Base-by-base conservation (phyloP, 208 protist species). In the Wallacemonas sp. region DNA sequence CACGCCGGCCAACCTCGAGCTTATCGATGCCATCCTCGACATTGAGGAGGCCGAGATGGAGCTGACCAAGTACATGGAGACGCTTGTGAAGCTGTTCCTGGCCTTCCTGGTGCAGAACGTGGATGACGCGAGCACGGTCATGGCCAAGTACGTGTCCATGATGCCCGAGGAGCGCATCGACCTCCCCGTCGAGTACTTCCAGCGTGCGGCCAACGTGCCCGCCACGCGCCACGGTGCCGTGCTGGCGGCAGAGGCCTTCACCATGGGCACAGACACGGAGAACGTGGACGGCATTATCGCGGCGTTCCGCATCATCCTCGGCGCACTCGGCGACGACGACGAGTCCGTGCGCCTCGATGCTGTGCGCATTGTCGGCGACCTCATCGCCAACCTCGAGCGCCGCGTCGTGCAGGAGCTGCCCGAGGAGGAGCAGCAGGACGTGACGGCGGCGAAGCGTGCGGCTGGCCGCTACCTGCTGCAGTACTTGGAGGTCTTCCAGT, bases 391-490 rank as follows among this genome's bases (percentile, higher is more conserved):
- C 10, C 66, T 97, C 12, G 88, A 97, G 73, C 81, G 83, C 52
- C 18, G 36, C 26, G 74, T 92, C 41, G 72, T 87, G 25, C 78
- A 74, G 22, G 74, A 73, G 33, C 77, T 97, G 2, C 74, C 81
- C 25, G 82, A 87, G 57, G 88, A 92, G 66, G 86, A 91, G 66
- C 78, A 80, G 45, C 61, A 85, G 38, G 91, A 97, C 68, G 57
- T 90, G 32, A 94, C 89, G 26, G 81, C 72, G 3, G 83, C 78
- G 70, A 94, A 93, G 73, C 91, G 91, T 29, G 81, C 85, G 3
- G 70, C 84, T 3, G 87, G 85, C 10, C 84, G 91, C 66, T 94
- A 97, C 78, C 65, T 93, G 50, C 64, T 94, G 39, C 86, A 94
- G 74, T 94, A 82, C 68, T 71, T 94, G 16, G 72, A 88, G 44